A percentile compares a stretch with the other conserved stretches of the same genome.
Evolutionary conservation across 352 stramenopile genomes (phyloP).

Genomic region (Phytophthora chlamydospora): DNA sequence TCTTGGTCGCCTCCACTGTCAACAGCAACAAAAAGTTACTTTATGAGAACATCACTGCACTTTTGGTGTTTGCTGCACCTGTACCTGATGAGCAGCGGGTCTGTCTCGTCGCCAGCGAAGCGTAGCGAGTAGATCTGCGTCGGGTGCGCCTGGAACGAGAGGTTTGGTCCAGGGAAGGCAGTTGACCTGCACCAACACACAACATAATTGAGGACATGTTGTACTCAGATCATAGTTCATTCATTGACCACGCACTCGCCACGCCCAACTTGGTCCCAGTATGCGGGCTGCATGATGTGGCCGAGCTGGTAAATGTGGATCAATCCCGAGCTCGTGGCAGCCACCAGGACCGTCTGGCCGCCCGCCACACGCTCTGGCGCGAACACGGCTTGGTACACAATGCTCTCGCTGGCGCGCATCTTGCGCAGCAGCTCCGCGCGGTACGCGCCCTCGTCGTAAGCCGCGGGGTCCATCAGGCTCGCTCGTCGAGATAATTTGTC

Average conservation of each 20-base stretch:
- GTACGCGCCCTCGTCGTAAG: slow-evolving; percentile 65
- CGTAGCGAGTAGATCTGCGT: slow-evolving; percentile 78
- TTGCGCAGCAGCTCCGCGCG: slow-evolving; percentile 54
- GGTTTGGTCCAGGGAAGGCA: slow-evolving; percentile 48
- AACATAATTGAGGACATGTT: slow-evolving; percentile 15
- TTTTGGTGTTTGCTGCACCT: neutral
- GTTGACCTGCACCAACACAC: slow-evolving; percentile 33
- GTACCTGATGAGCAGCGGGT: slow-evolving; percentile 72
- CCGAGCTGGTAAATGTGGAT: slow-evolving; percentile 66
- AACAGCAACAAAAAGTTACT: slow-evolving; percentile 3
- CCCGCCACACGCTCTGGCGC: slow-evolving; percentile 33
- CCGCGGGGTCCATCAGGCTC: slow-evolving; percentile 51
- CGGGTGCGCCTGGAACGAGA: slow-evolving; percentile 71
- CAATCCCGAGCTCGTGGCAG: slow-evolving; percentile 65
- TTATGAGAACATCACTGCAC: slow-evolving; percentile 12
- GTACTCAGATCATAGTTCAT: slow-evolving; percentile 1
- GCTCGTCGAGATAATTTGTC: slow-evolving; percentile 3
- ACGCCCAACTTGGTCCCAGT: slow-evolving; percentile 54
- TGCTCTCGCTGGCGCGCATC: slow-evolving; percentile 55
- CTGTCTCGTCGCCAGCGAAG: slow-evolving; percentile 60
- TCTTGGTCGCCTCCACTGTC: slow-evolving; percentile 76
- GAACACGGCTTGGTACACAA: slow-evolving; percentile 67
- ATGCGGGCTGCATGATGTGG: slow-evolving; percentile 46
- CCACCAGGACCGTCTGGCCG: slow-evolving; percentile 57
- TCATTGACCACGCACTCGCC: slow-evolving; percentile 35